These are phyloP conservation scores for Chaetomium sp. DNA, from an alignment of 2,329 filamentous ascomycete genomes.

Conservation along the genomic window DNA sequence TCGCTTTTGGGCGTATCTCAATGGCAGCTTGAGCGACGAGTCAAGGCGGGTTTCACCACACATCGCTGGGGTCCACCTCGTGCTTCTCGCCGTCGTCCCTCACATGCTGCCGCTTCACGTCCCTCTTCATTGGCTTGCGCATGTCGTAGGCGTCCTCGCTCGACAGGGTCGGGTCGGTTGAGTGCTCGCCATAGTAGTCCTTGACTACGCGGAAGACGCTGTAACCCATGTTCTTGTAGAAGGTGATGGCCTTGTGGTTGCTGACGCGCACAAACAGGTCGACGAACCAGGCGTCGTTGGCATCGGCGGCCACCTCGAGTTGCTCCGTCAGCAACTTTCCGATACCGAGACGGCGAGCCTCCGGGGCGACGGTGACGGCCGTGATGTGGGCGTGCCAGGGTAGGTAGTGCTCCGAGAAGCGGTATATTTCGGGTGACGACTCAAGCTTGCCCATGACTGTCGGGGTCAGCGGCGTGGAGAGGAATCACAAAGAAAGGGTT, in stretches of 20 bases:
- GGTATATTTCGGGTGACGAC: constrained; percentile 74
- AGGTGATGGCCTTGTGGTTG: constrained; percentile 81
- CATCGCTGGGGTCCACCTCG: constrained; percentile 78
- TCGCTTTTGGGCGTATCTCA: background rate
- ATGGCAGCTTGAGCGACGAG: background rate
- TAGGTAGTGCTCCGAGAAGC: constrained; percentile 84
- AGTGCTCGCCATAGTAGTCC: constrained; percentile 90
- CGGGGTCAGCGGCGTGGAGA: constrained; percentile 2
- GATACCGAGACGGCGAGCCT: constrained; percentile 81
- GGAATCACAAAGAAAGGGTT: background rate
- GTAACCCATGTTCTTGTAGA: constrained; percentile 92
- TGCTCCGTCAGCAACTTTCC: constrained; percentile 80
- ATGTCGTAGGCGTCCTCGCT: constrained; percentile 95
- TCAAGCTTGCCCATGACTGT: constrained; percentile 96
- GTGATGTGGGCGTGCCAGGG: constrained; percentile 99
- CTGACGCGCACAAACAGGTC: constrained; percentile 91
- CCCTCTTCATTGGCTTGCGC: constrained; percentile 85
- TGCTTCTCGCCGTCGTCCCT: constrained; percentile 79
- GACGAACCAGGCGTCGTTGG: constrained; percentile 88
- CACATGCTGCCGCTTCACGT: constrained; percentile 74
- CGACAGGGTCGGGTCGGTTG: constrained; percentile 60
- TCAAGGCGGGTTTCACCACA: constrained; percentile 63
- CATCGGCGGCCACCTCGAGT: constrained; percentile 80
- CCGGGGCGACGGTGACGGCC: constrained; percentile 86
- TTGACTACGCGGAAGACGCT: constrained; percentile 86